These are phyloP conservation scores for Podila verticillata DNA, from an alignment of 192 early-diverging fungal species.

Conservation along the genomic window DNA sequence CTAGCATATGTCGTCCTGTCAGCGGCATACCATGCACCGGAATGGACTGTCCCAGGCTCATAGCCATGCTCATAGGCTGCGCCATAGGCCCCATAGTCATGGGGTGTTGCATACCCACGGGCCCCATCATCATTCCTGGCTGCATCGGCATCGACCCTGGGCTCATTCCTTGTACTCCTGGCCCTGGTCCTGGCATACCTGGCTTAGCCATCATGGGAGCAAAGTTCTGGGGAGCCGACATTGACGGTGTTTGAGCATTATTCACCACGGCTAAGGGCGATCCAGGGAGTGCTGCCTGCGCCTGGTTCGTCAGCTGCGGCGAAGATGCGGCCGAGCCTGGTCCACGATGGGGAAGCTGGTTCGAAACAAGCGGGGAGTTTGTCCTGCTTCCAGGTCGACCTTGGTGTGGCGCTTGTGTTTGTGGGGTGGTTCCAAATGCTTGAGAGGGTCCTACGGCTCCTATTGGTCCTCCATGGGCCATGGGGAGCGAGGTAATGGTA, in stretches of 20 bases:
- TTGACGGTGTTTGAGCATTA: background rate
- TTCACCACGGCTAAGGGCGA: slow-evolving; percentile 10
- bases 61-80: background rate
- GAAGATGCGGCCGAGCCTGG: slow-evolving; percentile 9
- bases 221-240: background rate
- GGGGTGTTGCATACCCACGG: slow-evolving; percentile 8
- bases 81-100: background rate
- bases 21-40: background rate
- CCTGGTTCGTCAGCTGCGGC: slow-evolving; percentile 2
- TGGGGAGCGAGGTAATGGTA: no score
- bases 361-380: slow-evolving; percentile 9
- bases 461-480: no score
- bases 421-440: no score
- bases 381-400: background rate
- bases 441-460: no score
- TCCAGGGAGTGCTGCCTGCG: background rate
- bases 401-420: background rate
- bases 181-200: background rate
- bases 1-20: slow-evolving; percentile 1
- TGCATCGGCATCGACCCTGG: background rate
- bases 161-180: background rate
- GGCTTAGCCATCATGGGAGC: background rate
- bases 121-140: slow-evolving; percentile 1
- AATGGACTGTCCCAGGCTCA: background rate
- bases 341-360: slow-evolving; percentile 6